These are phyloP conservation scores for Xylariaceae sp. DNA, from an alignment of 2,329 filamentous ascomycete genomes.

Conservation along the genomic window DNA sequence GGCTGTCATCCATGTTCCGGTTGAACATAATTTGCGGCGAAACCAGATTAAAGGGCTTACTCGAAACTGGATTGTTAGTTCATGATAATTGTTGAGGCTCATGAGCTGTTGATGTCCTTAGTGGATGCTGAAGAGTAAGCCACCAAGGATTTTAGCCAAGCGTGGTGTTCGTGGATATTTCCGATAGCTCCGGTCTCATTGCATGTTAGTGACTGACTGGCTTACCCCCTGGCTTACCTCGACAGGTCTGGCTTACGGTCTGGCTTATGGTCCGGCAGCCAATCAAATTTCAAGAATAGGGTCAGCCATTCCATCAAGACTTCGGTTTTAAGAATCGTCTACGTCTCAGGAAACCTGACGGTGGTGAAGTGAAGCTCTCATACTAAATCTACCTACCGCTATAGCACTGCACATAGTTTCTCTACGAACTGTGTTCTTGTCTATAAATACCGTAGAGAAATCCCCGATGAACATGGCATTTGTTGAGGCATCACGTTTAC, in stretches of 20 bases:
- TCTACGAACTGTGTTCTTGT: background rate
- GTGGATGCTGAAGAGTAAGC: conserved; percentile 14
- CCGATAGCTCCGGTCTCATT: conserved; percentile 12
- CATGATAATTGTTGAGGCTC: background rate
- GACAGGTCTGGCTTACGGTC: background rate
- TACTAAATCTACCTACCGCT: too few relatives aligned
- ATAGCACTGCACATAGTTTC: background rate
- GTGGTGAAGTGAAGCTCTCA: background rate
- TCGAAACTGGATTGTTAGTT: background rate
- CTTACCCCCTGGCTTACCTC: background rate
- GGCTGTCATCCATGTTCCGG: conserved; percentile 10
- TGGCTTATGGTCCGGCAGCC: conserved; percentile 25
- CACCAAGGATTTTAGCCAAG: background rate
- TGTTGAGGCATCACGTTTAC: background rate
- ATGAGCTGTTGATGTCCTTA: background rate
- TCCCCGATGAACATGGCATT: background rate
- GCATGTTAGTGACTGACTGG: background rate
- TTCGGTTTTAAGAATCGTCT: background rate
- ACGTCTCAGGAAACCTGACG: background rate
- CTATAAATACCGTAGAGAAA: conserved; percentile 11
- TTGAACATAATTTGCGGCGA: background rate
- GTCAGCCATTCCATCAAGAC: conserved; percentile 15
- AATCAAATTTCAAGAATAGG: conserved; percentile 19
- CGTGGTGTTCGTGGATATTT: background rate
- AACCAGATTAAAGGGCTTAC: background rate